These are phyloP conservation scores for Enteropsectra breve DNA, from an alignment of 371 early-diverging fungal species.

Conservation along the genomic window DNA sequence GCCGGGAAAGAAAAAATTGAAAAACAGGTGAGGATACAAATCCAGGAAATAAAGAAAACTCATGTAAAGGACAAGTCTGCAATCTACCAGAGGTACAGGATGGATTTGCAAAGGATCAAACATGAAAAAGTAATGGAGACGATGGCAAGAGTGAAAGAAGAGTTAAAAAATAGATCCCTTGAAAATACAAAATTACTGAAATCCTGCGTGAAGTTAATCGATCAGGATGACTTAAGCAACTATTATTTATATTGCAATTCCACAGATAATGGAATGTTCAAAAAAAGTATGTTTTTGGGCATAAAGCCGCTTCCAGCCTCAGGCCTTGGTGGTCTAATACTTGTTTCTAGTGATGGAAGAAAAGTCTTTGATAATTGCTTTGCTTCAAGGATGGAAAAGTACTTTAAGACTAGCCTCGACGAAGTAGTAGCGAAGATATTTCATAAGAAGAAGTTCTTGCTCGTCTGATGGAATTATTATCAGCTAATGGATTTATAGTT, in stretches of 20 bases:
- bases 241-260: background rate
- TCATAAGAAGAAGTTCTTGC: too few relatives aligned
- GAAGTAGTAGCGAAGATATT: background rate
- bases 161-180: slow-evolving; percentile 7
- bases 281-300: slow-evolving; percentile 12
- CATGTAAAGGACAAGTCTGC: too few relatives aligned
- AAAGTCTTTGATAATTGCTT: slow-evolving; percentile 54
- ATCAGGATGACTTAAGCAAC: background rate
- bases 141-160: slow-evolving; percentile 15
- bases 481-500: too few relatives aligned
- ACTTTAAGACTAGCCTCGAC: background rate
- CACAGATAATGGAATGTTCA: slow-evolving; percentile 10
- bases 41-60: too few relatives aligned
- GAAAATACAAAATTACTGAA: slow-evolving; percentile 29
- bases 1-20: slow-evolving; percentile 45
- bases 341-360: slow-evolving; percentile 42
- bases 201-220: slow-evolving; percentile 36
- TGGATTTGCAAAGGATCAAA: slow-evolving; percentile 35
- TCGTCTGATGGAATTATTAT: too few relatives aligned
- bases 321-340: slow-evolving; percentile 53
- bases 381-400: slow-evolving; percentile 41
- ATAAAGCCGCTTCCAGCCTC: slow-evolving; percentile 21
- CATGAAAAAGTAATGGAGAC: slow-evolving; percentile 38
- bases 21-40: slow-evolving; percentile 32
- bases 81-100: slow-evolving; percentile 40